Percentiles rank a stretch among this genome's conserved stretches.
phyloP scores from a whole-genome alignment of 2,329 filamentous ascomycete species.

The Aphanocladium album region DNA sequence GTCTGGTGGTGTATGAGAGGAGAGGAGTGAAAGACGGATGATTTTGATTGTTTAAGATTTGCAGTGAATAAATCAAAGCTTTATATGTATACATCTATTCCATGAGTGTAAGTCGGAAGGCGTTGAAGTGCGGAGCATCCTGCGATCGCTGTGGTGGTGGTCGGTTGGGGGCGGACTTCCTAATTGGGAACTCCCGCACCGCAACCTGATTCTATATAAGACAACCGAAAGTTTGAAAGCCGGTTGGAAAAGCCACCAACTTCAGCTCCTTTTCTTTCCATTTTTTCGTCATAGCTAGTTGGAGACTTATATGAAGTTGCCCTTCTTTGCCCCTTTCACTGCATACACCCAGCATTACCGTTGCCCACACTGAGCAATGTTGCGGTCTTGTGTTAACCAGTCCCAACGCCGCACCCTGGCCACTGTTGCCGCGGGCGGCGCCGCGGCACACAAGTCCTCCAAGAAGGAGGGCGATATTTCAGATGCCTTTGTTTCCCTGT shows the following conservation, averaged over 20 bases:
- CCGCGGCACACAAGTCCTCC: constrained; percentile 14
- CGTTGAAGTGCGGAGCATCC: neutral
- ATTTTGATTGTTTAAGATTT: neutral
- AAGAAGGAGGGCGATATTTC: constrained; percentile 60
- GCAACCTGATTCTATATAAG: constrained; percentile 15
- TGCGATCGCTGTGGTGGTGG: constrained; percentile 1
- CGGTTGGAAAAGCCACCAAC: neutral
- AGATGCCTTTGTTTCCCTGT: constrained; percentile 56
- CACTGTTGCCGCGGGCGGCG: constrained; percentile 15
- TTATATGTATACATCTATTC: neutral
- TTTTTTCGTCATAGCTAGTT: neutral
- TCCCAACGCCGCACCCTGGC: constrained; percentile 15
- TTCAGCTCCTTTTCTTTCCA: neutral
- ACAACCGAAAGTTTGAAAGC: neutral
- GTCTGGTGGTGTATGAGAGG: neutral
- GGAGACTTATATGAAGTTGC: neutral
- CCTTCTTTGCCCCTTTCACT: neutral
- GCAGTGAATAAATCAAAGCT: neutral
- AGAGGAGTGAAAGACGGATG: neutral
- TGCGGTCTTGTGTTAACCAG: constrained; percentile 6
- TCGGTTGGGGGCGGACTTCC: constrained; percentile 25
- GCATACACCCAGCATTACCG: neutral
- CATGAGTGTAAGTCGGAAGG: neutral
- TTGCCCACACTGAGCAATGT: neutral
- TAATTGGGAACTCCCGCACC: constrained; percentile 24